Evolutionary conservation across 768 basidiomycete species (phyloP).

Genomic region (Leccinum sublutescens): DNA sequence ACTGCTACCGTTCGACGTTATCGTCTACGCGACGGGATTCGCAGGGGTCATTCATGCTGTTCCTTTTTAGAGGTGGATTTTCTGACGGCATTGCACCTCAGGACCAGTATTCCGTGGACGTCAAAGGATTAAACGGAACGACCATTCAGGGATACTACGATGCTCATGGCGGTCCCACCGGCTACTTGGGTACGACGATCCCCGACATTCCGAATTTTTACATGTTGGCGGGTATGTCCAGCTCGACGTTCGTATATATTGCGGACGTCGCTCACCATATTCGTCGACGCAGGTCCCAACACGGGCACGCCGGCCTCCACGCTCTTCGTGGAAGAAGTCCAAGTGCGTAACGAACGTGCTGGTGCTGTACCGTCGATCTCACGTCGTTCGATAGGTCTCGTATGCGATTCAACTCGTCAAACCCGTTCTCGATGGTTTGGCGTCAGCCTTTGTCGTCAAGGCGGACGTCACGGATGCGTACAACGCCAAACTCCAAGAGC

Average conservation of each 20-base stretch:
- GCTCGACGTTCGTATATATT: background rate
- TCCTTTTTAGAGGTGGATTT: background rate
- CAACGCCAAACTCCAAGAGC: slow-evolving; percentile 23
- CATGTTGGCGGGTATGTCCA: slow-evolving; percentile 28
- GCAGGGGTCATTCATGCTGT: slow-evolving; percentile 19
- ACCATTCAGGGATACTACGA: slow-evolving; percentile 30
- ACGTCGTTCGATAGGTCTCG: slow-evolving; percentile 19
- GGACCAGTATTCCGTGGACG: slow-evolving; percentile 22
- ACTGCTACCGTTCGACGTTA: slow-evolving; percentile 31
- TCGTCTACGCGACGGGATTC: slow-evolving; percentile 36
- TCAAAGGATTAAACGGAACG: slow-evolving; percentile 24
- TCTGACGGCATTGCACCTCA: slow-evolving; percentile 6
- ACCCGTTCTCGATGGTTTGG: slow-evolving; percentile 26
- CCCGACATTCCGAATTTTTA: slow-evolving; percentile 40
- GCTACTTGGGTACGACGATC: slow-evolving; percentile 33
- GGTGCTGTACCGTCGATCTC: background rate
- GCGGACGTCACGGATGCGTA: slow-evolving; percentile 26
- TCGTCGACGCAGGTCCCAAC: slow-evolving; percentile 25
- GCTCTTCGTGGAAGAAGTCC: slow-evolving; percentile 29
- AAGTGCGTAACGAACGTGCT: slow-evolving; percentile 16
- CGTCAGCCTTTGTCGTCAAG: slow-evolving; percentile 24
- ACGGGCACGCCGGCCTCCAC: slow-evolving; percentile 26
- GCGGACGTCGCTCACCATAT: background rate
- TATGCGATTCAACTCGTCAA: slow-evolving; percentile 31
- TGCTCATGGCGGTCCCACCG: slow-evolving; percentile 32